Evolutionary conservation across 495 filamentous ascomycete species (phyloP).

Genomic region (Penicillium daleae): DNA sequence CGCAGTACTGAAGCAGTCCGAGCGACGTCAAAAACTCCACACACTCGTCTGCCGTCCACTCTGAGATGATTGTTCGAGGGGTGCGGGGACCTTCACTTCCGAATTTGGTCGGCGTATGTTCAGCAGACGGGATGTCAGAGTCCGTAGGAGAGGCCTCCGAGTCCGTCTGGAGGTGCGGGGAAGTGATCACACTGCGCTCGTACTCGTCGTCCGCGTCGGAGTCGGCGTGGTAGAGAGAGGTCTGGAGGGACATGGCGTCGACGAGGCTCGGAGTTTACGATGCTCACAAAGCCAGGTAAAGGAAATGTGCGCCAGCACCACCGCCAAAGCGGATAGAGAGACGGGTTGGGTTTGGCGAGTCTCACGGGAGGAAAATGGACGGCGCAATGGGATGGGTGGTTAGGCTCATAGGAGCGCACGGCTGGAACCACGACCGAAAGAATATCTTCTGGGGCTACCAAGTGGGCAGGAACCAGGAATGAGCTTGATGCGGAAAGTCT

Average conservation of each 20-base stretch:
- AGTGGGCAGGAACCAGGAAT: neutral
- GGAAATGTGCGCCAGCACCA: conserved; percentile 9
- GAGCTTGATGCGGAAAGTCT: neutral
- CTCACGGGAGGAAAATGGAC: conserved; percentile 6
- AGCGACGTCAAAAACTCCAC: conserved; percentile 80
- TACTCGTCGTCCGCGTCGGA: conserved; percentile 95
- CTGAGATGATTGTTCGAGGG: conserved; percentile 77
- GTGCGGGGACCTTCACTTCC: conserved; percentile 68
- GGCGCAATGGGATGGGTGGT: conserved; percentile 24
- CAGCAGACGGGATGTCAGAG: conserved; percentile 77
- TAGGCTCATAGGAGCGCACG: conserved; percentile 14
- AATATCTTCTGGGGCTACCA: neutral
- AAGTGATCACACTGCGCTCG: conserved; percentile 77
- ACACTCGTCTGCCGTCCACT: conserved; percentile 89
- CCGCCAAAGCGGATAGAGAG: conserved; percentile 10
- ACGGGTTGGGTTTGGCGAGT: neutral
- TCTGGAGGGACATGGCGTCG: conserved; percentile 53
- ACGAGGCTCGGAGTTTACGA: conserved; percentile 1
- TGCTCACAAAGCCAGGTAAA: neutral
- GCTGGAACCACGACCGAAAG: conserved; percentile 7
- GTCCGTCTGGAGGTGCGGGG: conserved; percentile 71
- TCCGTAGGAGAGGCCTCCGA: conserved; percentile 80
- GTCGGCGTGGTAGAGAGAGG: conserved; percentile 69
- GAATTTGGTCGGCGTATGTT: conserved; percentile 88
- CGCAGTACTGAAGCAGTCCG: conserved; percentile 81